Evolutionary conservation across 331 rosid species (phyloP).

Genomic region (Dryas integrifolia): DNA sequence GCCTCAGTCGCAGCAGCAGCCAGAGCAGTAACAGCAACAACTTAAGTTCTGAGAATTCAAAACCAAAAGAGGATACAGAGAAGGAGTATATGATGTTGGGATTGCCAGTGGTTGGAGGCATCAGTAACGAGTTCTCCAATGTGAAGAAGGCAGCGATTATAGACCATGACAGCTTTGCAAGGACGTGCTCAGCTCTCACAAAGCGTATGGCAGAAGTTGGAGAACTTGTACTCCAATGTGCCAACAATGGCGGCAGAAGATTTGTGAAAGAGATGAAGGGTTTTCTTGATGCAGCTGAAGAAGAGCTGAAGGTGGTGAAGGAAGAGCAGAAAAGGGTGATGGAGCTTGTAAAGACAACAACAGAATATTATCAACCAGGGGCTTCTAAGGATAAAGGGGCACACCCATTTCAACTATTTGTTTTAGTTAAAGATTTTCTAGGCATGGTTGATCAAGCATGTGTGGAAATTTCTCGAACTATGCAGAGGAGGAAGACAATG

Average conservation of each 20-base stretch:
- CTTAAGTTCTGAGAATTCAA: constrained; percentile 25
- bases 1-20: constrained; percentile 52
- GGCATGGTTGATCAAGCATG: constrained; percentile 79
- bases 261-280: constrained; percentile 64
- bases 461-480: constrained; percentile 62
- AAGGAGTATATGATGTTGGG: constrained; percentile 70
- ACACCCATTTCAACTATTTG: constrained; percentile 65
- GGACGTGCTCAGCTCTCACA: constrained; percentile 51
- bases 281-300: constrained; percentile 59
- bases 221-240: constrained; percentile 39
- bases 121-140: constrained; percentile 70
- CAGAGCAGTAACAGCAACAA: constrained; percentile 25
- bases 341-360: constrained; percentile 65
- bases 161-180: constrained; percentile 54
- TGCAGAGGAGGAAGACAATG: constrained; percentile 57
- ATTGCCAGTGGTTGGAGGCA: constrained; percentile 84
- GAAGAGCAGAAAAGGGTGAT: constrained; percentile 53
- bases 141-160: constrained; percentile 69
- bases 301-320: constrained; percentile 46
- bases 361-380: constrained; percentile 80
- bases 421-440: constrained; percentile 72
- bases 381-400: constrained; percentile 56
- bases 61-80: constrained; percentile 52
- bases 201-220: constrained; percentile 41
- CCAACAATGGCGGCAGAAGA: constrained; percentile 46